A percentile compares a stretch with the other conserved stretches of the same genome.
These are phyloP conservation scores for Fusarium torreyae DNA, from an alignment of 2,329 filamentous ascomycete species.

Conservation along the genomic window DNA sequence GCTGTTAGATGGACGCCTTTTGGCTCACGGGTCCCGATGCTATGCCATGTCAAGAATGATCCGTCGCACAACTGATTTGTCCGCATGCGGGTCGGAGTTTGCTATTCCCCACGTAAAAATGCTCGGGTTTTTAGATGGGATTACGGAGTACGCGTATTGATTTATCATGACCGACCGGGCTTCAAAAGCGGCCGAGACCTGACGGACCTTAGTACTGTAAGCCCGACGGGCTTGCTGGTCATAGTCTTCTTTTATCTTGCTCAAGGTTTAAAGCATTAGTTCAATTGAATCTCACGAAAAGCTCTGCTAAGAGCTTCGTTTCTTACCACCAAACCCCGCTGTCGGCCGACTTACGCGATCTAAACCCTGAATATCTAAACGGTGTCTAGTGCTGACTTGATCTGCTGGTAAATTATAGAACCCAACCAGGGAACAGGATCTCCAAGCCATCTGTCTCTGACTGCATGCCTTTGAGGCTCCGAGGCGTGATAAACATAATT, in stretches of 20 bases:
- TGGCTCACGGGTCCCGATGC: slow-evolving; percentile 32
- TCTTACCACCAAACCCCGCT: slow-evolving; percentile 10
- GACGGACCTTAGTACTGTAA: not conserved
- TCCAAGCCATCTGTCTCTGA: not conserved
- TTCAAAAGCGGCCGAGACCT: not conserved
- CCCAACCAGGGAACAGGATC: not conserved
- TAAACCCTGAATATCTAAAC: not conserved
- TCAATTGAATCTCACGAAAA: not conserved
- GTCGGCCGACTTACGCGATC: not conserved
- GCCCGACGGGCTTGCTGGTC: not conserved
- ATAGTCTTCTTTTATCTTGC: not conserved
- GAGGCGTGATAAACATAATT: no score
- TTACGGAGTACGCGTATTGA: slow-evolving; percentile 31
- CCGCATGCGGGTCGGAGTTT: slow-evolving; percentile 28
- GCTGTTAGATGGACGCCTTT: slow-evolving; percentile 32
- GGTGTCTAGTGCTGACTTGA: slow-evolving; percentile 23
- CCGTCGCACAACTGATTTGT: slow-evolving; percentile 18
- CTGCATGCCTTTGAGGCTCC: not conserved
- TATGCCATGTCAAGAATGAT: not conserved
- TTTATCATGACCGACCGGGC: slow-evolving; percentile 7
- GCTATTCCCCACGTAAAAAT: slow-evolving; percentile 25
- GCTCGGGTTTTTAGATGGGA: not conserved
- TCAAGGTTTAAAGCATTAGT: slow-evolving; percentile 8
- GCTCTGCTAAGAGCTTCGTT: no score
- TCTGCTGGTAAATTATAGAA: not conserved